A percentile compares a stretch with the other conserved stretches of the same genome.
Conservation (phyloP, 371 early-diverging fungal genomes). For the Phascolomyces articulosus region DNA sequence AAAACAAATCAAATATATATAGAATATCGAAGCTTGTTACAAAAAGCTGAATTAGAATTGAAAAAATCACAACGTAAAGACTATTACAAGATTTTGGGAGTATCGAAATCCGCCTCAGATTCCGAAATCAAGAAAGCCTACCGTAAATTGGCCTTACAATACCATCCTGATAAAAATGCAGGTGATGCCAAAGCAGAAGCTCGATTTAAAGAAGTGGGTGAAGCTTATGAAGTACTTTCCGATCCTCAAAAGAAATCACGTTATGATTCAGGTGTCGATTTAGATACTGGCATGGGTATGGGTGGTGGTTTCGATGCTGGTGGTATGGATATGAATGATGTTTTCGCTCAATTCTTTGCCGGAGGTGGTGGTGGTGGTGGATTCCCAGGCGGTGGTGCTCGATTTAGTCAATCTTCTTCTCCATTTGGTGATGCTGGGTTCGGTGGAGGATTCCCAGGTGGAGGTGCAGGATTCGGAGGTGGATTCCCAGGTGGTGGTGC, state of each 20-base stretch:
- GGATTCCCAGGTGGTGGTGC: conserved; percentile 25
- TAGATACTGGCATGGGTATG: conserved; percentile 68
- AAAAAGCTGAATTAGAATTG: conserved; percentile 74
- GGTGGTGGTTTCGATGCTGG: conserved; percentile 53
- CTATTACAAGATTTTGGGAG: conserved; percentile 93
- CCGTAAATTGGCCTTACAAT: conserved; percentile 79
- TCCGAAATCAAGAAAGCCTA: conserved; percentile 94
- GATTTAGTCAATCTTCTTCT: neutral
- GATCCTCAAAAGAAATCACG: conserved; percentile 82
- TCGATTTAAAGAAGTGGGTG: conserved; percentile 85
- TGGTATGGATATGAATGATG: conserved; percentile 62
- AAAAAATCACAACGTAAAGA: conserved; percentile 84
- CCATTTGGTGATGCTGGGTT: conserved; percentile 25
- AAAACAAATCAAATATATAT: neutral
- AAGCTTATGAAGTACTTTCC: conserved; percentile 78
- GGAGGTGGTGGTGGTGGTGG: conserved; percentile 46
- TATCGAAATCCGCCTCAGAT: conserved; percentile 77
- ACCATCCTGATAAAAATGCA: conserved; percentile 87
- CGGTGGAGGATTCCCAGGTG: conserved; percentile 20
- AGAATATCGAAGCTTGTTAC: conserved; percentile 67
- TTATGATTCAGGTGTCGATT: conserved; percentile 80
- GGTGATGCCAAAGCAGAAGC: conserved; percentile 69
- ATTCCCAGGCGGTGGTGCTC: conserved; percentile 29
- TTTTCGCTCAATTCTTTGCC: conserved; percentile 70
- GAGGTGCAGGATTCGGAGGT: conserved; percentile 32